Percentiles rank a stretch among this genome's conserved stretches.
These are phyloP conservation scores for Pachyrhizus erosus DNA, from an alignment of 306 rosid genomes.

Conservation along the genomic window DNA sequence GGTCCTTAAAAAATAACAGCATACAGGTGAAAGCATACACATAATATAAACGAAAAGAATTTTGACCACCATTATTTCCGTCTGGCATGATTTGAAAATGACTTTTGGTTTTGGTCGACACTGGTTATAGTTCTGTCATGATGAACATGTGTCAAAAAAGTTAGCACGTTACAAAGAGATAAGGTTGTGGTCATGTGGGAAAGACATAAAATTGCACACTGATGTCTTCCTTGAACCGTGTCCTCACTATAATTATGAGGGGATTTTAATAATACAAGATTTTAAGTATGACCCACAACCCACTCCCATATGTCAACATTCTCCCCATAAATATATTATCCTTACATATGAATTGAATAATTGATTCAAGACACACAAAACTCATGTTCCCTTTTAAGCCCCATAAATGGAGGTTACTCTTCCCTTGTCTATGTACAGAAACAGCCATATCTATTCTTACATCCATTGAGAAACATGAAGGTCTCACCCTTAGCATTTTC, in stretches of 20 bases:
- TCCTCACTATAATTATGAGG: neutral
- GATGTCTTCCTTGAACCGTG: neutral
- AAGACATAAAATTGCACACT: neutral
- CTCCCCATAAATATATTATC: neutral
- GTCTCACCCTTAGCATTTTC: neutral
- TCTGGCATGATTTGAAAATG: neutral
- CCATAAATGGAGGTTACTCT: constrained; percentile 15
- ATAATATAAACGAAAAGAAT: neutral
- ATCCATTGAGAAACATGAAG: constrained; percentile 35
- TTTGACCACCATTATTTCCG: neutral
- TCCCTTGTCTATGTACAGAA: neutral
- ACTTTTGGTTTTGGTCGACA: neutral
- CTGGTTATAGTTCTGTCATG: neutral
- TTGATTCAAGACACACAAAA: neutral
- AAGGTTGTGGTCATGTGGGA: constrained; percentile 21
- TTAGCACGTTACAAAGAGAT: neutral
- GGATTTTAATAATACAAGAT: neutral
- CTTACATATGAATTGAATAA: too few relatives aligned
- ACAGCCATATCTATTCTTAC: neutral
- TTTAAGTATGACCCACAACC: neutral
- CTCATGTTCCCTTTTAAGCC: neutral
- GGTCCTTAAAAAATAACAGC: too few relatives aligned
- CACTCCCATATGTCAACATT: neutral
- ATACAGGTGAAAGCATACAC: too few relatives aligned
- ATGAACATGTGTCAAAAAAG: neutral